These are phyloP conservation scores for Myochromella boudieri DNA, from an alignment of 768 basidiomycete genomes.

Conservation along the genomic window DNA sequence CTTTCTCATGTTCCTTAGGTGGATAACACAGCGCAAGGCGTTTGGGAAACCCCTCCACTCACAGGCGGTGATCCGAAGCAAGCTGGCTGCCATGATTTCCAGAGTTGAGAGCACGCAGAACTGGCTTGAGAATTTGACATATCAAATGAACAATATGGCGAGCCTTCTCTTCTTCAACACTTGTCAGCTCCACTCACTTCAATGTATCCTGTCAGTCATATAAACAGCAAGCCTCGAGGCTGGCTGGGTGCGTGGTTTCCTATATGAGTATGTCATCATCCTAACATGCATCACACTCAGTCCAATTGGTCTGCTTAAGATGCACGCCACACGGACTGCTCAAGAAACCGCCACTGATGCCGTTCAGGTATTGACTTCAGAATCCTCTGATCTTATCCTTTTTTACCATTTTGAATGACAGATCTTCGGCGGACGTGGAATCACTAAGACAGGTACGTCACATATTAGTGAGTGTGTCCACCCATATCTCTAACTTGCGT, in stretches of 20 bases:
- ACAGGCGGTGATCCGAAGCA: constrained; percentile 85
- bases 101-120: constrained; percentile 66
- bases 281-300: constrained; percentile 26
- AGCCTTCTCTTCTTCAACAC: neutral
- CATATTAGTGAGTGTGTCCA: neutral
- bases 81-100: constrained; percentile 80
- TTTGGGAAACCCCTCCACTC: constrained; percentile 86
- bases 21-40: constrained; percentile 84
- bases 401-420: constrained; percentile 16
- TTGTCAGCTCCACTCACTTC: constrained; percentile 2
- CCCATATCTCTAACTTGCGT: constrained; percentile 7
- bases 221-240: constrained; percentile 70
- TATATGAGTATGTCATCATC: neutral
- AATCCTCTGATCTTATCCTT: neutral
- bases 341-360: constrained; percentile 70
- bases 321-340: constrained; percentile 59
- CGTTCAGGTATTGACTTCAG: constrained; percentile 49
- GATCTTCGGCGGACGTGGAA: constrained; percentile 86
- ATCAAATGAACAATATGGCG: constrained; percentile 87
- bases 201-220: constrained; percentile 42
- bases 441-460: constrained; percentile 74
- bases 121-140: constrained; percentile 83
- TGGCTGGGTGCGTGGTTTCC: constrained; percentile 59
- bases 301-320: constrained; percentile 72
- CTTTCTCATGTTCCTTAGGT: constrained; percentile 39